Conservation (phyloP, 176 grass and related monocot genomes). For the Oryza nivara region DNA sequence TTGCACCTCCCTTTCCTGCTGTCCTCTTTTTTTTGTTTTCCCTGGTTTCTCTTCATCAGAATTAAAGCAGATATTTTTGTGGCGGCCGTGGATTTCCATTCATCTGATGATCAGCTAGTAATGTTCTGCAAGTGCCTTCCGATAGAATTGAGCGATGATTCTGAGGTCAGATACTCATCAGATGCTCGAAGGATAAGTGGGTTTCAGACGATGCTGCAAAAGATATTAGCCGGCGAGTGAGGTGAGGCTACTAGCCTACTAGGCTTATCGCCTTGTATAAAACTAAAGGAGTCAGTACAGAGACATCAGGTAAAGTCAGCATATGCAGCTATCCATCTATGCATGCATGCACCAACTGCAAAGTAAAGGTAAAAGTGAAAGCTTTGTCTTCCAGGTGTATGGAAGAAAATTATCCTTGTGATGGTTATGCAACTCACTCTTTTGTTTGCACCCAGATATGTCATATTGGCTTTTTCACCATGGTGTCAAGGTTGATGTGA, state of each 20-base stretch:
- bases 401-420: not conserved
- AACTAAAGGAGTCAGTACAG: not conserved
- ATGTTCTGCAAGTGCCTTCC: conserved; percentile 4
- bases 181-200: conserved; percentile 32
- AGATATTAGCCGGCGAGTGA: not conserved
- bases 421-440: not conserved
- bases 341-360: conserved; percentile 8
- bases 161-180: conserved; percentile 27
- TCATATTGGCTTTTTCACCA: not conserved
- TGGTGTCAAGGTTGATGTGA: not conserved
- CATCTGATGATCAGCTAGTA: not conserved
- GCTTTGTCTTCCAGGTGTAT: not conserved
- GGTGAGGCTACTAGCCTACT: not conserved
- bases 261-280: not conserved
- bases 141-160: not conserved
- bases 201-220: conserved; percentile 28
- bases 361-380: conserved; percentile 8
- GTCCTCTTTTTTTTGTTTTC: not conserved
- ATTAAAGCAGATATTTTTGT: not conserved
- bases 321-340: not conserved
- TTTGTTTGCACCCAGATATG: not conserved
- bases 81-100: conserved; percentile 20
- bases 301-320: not conserved
- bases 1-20: not conserved
- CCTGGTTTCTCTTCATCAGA: not conserved